A percentile compares a stretch with the other conserved stretches of the same genome.
These are phyloP conservation scores for Silene latifolia DNA, from an alignment of 148 eudicot genomes.

Conservation along the genomic window DNA sequence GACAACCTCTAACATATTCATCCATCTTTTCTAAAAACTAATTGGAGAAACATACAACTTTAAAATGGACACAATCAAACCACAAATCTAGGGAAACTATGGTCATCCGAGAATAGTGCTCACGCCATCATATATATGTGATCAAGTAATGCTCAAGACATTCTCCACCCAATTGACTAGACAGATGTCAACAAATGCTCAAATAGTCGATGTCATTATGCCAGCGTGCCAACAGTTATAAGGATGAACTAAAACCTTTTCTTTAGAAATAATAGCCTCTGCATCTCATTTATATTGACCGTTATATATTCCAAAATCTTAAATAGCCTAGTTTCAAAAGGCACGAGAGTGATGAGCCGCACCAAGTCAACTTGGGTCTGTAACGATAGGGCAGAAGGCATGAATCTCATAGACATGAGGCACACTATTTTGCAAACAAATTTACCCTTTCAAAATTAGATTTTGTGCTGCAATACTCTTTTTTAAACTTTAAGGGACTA, in stretches of 20 bases:
- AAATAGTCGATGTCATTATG: too few species aligned
- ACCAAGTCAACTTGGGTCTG: background rate
- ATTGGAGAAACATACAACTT: background rate
- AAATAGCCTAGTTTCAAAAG: background rate
- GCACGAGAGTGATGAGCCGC: background rate
- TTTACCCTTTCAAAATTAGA: background rate
- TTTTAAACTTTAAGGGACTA: background rate
- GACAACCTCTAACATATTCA: too few species aligned
- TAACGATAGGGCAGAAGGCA: background rate
- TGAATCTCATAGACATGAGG: background rate
- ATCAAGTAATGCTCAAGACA: background rate
- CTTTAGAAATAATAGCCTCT: too few species aligned
- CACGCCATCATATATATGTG: background rate
- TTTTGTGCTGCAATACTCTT: background rate
- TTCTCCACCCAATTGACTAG: background rate
- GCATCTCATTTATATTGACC: background rate
- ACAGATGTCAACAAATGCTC: background rate
- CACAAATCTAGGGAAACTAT: background rate
- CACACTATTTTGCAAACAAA: background rate
- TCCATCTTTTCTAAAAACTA: too few species aligned
- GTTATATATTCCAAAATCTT: too few species aligned
- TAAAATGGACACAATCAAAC: background rate
- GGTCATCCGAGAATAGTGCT: background rate
- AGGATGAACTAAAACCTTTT: too few species aligned
- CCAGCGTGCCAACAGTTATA: too few species aligned